Evolutionary conservation across 257 asterid genomes (phyloP).

Genomic region (Solanum pimpinellifolium): DNA sequence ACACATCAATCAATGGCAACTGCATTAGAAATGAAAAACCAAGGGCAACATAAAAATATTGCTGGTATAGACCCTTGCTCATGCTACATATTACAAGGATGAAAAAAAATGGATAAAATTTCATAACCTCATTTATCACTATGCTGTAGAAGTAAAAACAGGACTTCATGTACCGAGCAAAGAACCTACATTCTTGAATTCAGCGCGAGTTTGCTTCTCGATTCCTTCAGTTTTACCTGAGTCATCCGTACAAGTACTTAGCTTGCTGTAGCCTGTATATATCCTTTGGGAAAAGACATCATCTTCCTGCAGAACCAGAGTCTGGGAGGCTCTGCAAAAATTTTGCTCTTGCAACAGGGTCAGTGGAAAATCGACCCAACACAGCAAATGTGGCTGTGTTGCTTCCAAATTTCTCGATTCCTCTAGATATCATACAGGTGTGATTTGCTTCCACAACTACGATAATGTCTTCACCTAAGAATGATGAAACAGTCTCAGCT

Average conservation of each 20-base stretch:
- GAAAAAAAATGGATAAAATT: background rate
- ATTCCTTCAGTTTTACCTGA: background rate
- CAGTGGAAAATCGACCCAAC: constrained; percentile 66
- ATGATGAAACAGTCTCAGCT: constrained; percentile 62
- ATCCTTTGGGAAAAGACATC: background rate
- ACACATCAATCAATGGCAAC: background rate
- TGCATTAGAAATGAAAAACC: background rate
- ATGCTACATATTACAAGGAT: background rate
- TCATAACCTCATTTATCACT: background rate
- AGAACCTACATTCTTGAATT: background rate
- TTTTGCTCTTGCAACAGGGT: constrained; percentile 46
- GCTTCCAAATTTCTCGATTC: constrained; percentile 85
- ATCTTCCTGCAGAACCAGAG: constrained; percentile 13
- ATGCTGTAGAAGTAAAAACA: background rate
- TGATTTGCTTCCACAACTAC: constrained; percentile 89
- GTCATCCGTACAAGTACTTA: background rate
- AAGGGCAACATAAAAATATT: background rate
- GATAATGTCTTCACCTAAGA: constrained; percentile 72
- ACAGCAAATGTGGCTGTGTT: constrained; percentile 83
- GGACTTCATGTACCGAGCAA: background rate
- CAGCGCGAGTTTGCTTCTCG: background rate
- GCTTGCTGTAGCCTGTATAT: background rate
- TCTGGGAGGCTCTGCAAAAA: constrained; percentile 77
- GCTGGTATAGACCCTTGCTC: background rate
- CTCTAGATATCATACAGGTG: constrained; percentile 93